Conservation (phyloP, 208 protist genomes). For the Lotmaria passim region DNA sequence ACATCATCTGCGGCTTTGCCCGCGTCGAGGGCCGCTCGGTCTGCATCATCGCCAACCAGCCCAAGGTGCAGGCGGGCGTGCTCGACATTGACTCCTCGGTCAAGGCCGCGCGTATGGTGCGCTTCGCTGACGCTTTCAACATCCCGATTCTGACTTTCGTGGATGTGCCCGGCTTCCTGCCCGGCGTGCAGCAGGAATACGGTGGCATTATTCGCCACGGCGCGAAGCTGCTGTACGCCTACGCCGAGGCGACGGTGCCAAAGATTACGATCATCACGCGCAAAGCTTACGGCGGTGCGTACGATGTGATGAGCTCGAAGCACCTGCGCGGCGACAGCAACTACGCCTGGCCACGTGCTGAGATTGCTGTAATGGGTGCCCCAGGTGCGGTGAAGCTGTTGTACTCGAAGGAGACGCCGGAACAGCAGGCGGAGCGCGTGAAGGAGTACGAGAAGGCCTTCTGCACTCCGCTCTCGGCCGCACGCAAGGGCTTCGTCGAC, state of each 20-base stretch:
- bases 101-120: conserved; percentile 95
- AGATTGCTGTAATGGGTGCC: conserved; percentile 97
- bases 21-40: conserved; percentile 92
- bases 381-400: conserved; percentile 95
- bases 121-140: conserved; percentile 98
- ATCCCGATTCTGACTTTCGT: conserved; percentile 97
- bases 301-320: conserved; percentile 97
- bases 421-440: conserved; percentile 60
- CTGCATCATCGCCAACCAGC: conserved; percentile 96
- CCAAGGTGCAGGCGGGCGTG: conserved; percentile 89
- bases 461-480: conserved; percentile 91
- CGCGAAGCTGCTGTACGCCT: conserved; percentile 98
- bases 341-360: conserved; percentile 95
- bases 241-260: conserved; percentile 97
- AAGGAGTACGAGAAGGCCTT: conserved; percentile 88
- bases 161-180: conserved; percentile 97
- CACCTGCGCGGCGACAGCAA: conserved; percentile 94
- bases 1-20: conserved; percentile 95
- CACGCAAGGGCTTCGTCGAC: conserved; percentile 94
- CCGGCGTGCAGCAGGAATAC: conserved; percentile 91
- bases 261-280: conserved; percentile 97
- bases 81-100: conserved; percentile 93
- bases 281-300: conserved; percentile 97
- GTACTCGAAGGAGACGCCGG: conserved; percentile 55
- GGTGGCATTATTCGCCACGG: conserved; percentile 97